Percentiles rank a stretch among this genome's conserved stretches.
Conservation (phyloP, 1,139 yeast genomes). For the Saccharomyces hybrid region DNA sequence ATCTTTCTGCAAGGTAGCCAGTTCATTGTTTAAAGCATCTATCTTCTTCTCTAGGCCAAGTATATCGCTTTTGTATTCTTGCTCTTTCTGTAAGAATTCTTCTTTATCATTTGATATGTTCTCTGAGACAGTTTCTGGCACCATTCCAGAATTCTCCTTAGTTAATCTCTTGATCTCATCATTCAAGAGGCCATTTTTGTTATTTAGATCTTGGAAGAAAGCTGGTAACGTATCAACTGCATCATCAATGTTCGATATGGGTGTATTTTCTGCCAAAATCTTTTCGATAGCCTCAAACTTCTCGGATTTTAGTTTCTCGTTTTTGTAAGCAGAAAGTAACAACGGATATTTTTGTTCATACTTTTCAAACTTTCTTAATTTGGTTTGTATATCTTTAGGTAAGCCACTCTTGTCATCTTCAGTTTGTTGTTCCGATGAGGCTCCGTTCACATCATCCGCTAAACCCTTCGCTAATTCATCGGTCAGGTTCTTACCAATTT, state of each 20-base stretch:
- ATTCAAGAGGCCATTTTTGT: constrained; percentile 48
- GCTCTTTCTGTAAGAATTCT: constrained; percentile 12
- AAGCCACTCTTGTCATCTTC: constrained; percentile 36
- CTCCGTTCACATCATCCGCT: constrained; percentile 21
- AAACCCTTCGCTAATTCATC: constrained; percentile 43
- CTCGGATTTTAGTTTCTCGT: constrained; percentile 63
- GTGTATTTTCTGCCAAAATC: constrained; percentile 71
- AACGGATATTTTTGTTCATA: constrained; percentile 87
- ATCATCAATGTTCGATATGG: constrained; percentile 67
- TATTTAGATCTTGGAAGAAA: constrained; percentile 56
- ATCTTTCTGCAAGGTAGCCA: constrained; percentile 2
- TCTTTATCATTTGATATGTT: constrained; percentile 4
- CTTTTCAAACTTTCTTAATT: constrained; percentile 69
- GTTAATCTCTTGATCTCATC: constrained; percentile 36
- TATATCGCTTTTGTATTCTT: constrained; percentile 11
- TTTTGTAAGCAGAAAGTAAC: constrained; percentile 72
- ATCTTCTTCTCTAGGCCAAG: constrained; percentile 6
- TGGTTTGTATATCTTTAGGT: constrained; percentile 50
- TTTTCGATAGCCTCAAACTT: constrained; percentile 61
- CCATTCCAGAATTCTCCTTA: constrained; percentile 15
- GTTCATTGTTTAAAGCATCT: constrained; percentile 1
- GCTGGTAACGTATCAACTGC: constrained; percentile 50
- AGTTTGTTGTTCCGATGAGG: constrained; percentile 15
- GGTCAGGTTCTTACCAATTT: constrained; percentile 57
- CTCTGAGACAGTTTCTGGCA: constrained; percentile 2